These are phyloP conservation scores for Trapa bicornis DNA, from an alignment of 345 rosid species.

Conservation along the genomic window DNA sequence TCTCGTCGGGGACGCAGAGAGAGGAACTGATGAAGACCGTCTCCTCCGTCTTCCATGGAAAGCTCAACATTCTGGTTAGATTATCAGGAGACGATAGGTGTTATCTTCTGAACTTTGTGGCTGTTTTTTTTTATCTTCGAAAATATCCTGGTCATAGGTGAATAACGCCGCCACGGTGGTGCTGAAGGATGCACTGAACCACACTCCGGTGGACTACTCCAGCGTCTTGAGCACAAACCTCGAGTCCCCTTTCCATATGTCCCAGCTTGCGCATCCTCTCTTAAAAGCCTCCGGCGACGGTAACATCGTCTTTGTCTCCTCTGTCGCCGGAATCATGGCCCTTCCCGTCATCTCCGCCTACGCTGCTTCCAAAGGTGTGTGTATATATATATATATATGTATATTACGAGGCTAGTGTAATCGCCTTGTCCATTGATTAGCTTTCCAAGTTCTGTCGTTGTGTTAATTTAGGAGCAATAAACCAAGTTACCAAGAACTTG, in stretches of 20 bases:
- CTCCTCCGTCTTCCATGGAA: slow-evolving; percentile 32
- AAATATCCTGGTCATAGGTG: slow-evolving; percentile 14
- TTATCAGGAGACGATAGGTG: too few relatives aligned
- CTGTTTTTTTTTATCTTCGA: too few relatives aligned
- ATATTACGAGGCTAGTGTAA: too few relatives aligned
- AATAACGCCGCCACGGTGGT: slow-evolving; percentile 32
- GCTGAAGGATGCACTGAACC: slow-evolving; percentile 22
- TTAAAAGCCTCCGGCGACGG: slow-evolving; percentile 36
- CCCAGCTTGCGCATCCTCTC: slow-evolving; percentile 34
- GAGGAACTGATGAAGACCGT: slow-evolving; percentile 35
- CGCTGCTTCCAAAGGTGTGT: slow-evolving; percentile 29
- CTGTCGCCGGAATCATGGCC: slow-evolving; percentile 24
- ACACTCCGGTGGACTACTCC: slow-evolving; percentile 21
- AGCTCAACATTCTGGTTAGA: slow-evolving; percentile 52
- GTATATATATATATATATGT: background rate
- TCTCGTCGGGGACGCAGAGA: slow-evolving; percentile 23
- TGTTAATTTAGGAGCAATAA: slow-evolving; percentile 23
- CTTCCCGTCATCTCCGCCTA: slow-evolving; percentile 18
- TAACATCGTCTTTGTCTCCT: slow-evolving; percentile 34
- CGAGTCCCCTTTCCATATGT: slow-evolving; percentile 36
- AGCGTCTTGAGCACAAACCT: slow-evolving; percentile 24
- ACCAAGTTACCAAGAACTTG: slow-evolving; percentile 33
- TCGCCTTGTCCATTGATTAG: too few relatives aligned
- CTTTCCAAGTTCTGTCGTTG: background rate
- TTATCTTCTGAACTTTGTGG: too few relatives aligned